Evolutionary conservation across 2,329 filamentous ascomycete genomes (phyloP).

Genomic region (Monosporascus sp.): DNA sequence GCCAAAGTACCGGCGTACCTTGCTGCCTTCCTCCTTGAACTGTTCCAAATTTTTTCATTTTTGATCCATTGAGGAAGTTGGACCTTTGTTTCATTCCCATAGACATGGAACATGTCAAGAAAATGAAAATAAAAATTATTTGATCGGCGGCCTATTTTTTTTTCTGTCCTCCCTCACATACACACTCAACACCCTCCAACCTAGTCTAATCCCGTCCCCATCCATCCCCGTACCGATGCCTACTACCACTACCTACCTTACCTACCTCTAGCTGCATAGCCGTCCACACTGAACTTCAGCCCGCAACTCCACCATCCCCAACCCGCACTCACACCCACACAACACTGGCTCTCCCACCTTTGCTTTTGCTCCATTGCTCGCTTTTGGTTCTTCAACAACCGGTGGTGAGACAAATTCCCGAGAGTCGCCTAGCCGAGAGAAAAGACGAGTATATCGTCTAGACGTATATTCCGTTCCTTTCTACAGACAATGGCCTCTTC

Average conservation of each 20-base stretch:
- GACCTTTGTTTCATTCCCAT: neutral
- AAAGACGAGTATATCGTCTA: slow-evolving; percentile 5
- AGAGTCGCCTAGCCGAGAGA: neutral
- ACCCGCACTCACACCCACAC: neutral
- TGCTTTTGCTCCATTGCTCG: slow-evolving; percentile 3
- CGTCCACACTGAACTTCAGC: neutral
- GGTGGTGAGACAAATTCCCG: slow-evolving; percentile 19
- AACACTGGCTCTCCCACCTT: slow-evolving; percentile 2
- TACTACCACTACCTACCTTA: slow-evolving; percentile 10
- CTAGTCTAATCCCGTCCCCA: neutral
- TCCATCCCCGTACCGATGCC: neutral
- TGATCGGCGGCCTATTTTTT: neutral
- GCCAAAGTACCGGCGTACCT: neutral
- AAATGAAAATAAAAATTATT: neutral
- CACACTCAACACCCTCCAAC: neutral
- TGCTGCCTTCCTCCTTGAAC: neutral
- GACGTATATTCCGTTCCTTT: slow-evolving; percentile 10
- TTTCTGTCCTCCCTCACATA: neutral
- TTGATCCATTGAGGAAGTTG: neutral
- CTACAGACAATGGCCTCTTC: slow-evolving; percentile 54
- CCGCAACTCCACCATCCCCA: neutral
- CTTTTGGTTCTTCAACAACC: slow-evolving; percentile 14
- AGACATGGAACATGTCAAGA: neutral
- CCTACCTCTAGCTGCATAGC: neutral
- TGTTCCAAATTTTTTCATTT: neutral